Base-by-base conservation (phyloP, 2,329 filamentous ascomycete genomes). In the Plectosphaerella sp. region DNA sequence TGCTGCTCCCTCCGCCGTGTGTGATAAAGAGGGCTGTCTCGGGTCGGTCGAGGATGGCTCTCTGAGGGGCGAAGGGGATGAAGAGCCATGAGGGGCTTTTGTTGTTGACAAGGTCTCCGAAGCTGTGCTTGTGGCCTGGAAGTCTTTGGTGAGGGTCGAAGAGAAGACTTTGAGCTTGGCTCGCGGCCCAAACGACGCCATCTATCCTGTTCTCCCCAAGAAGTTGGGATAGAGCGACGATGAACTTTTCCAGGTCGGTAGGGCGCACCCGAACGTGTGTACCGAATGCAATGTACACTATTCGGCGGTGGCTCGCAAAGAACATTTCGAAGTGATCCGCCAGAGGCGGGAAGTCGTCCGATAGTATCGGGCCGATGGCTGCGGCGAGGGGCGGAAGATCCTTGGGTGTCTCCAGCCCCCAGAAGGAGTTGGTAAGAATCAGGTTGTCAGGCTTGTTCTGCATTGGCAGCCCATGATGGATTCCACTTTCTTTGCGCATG, bases 341-440 rank as follows among this genome's bases (percentile, higher is more conserved):
- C 4, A 75, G 56, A 0, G 62, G 58, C 4, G 64, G 59, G 45
- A 65, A 73, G 14, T 60, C 54, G 33, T 72, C 68, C 1, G 61
- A 54, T 6, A 76, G 59, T 2, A 75, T 64, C 2, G 73, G 74
- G 1, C 73, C 74, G 3, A 76, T 65, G 1, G 68, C 53, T 3
- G 63, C 61, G 22, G 68, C 64, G 1, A 69, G 58, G 1, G 72
- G 73, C 1, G 73, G 73, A 3, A 75, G 52, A 51, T 75, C 72
- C 20, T 67, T 68, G 0, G 73, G 67, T 1, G 65, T 61, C 48
- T 77, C 73, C 8, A 76, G 60, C 0, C 72, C 72, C 52, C 67
- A 72, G 54, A 75, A 75, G 0, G 71, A 73, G 49, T 76, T 75
- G 22, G 75, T 66, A 5, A 75, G 60, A 2, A 71, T 56, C 4